These are phyloP conservation scores for Candida orba DNA, from an alignment of 805 yeast species.

Conservation along the genomic window DNA sequence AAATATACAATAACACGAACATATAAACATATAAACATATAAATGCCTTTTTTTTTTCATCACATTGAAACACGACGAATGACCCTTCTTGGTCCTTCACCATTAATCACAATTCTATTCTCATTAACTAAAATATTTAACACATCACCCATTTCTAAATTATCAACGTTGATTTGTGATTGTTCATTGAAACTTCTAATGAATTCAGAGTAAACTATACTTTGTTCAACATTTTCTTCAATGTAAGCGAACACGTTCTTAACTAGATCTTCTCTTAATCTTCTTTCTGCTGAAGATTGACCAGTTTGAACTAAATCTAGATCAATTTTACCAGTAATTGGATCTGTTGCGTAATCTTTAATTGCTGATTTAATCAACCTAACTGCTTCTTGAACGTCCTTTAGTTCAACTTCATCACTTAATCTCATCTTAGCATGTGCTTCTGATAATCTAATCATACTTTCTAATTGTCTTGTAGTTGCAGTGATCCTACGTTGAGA, in stretches of 20 bases:
- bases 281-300: slow-evolving; percentile 79
- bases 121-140: slow-evolving; percentile 64
- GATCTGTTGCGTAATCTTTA: slow-evolving; percentile 97
- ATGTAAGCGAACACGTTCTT: slow-evolving; percentile 52
- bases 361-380: slow-evolving; percentile 89
- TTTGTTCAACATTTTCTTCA: slow-evolving; percentile 37
- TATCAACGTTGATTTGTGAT: slow-evolving; percentile 57
- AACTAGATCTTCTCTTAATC: slow-evolving; percentile 63
- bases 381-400: slow-evolving; percentile 90
- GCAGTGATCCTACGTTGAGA: slow-evolving; percentile 93
- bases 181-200: slow-evolving; percentile 59
- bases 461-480: slow-evolving; percentile 93
- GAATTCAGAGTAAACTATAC: slow-evolving; percentile 53
- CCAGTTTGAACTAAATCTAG: slow-evolving; percentile 98
- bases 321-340: slow-evolving; percentile 91
- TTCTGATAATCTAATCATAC: slow-evolving; percentile 89
- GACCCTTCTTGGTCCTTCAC: slow-evolving; percentile 65
- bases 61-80: slow-evolving; percentile 25
- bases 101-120: slow-evolving; percentile 58
- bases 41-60: too few relatives aligned
- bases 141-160: slow-evolving; percentile 61
- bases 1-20: too few relatives aligned
- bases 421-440: slow-evolving; percentile 97
- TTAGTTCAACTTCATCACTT: slow-evolving; percentile 57
- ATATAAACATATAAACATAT: too few relatives aligned